Conservation (phyloP, 2,329 filamentous ascomycete species). For the Pseudopithomyces maydicus region DNA sequence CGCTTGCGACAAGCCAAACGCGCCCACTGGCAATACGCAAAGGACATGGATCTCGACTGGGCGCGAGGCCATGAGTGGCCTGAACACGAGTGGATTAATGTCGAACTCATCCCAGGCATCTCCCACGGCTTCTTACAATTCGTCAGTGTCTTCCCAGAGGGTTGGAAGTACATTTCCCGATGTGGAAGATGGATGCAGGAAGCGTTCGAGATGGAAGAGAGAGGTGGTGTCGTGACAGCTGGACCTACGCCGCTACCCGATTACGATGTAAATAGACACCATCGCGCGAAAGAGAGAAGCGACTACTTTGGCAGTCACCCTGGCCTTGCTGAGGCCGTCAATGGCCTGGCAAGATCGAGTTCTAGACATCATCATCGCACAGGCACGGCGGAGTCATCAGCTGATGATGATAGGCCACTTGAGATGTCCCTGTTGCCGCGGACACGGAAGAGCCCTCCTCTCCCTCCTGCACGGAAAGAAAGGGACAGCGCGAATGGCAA, state of each 20-base stretch:
- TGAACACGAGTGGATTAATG: conserved; percentile 77
- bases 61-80: conserved; percentile 61
- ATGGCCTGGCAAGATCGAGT: conserved; percentile 39
- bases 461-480: neutral
- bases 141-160: conserved; percentile 83
- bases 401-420: conserved; percentile 79
- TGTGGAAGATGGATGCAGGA: conserved; percentile 82
- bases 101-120: conserved; percentile 84
- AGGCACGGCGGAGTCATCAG: conserved; percentile 64
- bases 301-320: conserved; percentile 69
- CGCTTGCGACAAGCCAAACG: conserved; percentile 79
- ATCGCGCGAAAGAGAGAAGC: conserved; percentile 65
- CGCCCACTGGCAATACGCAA: conserved; percentile 59
- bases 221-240: conserved; percentile 33
- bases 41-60: conserved; percentile 61
- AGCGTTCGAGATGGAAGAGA: conserved; percentile 64
- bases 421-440: conserved; percentile 67
- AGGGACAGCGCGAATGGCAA: conserved; percentile 20
- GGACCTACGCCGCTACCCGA: neutral
- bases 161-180: conserved; percentile 83
- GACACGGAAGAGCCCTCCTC: conserved; percentile 22
- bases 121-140: conserved; percentile 96
- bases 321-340: conserved; percentile 82
- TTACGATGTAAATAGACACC: conserved; percentile 2
- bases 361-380: conserved; percentile 54